phyloP scores from a whole-genome alignment of 208 protist species.

The Trypanosoma vivax region DNA sequence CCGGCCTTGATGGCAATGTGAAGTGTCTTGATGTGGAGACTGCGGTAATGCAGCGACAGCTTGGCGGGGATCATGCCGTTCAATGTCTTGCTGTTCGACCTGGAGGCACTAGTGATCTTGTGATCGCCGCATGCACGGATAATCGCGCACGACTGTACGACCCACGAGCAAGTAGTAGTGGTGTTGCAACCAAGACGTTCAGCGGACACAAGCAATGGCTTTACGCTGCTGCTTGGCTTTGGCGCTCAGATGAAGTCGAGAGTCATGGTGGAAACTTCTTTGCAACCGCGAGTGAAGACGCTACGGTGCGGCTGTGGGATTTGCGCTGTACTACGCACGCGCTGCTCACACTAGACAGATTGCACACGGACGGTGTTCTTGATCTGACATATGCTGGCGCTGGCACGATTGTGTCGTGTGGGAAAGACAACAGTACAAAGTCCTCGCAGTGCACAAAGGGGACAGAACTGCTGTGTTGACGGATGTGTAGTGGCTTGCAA shows the following conservation, averaged over 20 bases:
- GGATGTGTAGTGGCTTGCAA: neutral
- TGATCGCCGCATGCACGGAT: conserved; percentile 75
- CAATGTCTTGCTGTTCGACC: conserved; percentile 53
- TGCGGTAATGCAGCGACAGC: conserved; percentile 35
- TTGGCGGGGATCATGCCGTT: conserved; percentile 62
- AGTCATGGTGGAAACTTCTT: conserved; percentile 31
- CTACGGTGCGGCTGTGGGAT: conserved; percentile 69
- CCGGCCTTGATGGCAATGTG: conserved; percentile 67
- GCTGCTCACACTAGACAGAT: conserved; percentile 58
- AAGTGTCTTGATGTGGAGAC: conserved; percentile 55
- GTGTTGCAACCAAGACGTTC: conserved; percentile 52
- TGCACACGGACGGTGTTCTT: conserved; percentile 79
- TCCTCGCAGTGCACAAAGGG: conserved; percentile 43
- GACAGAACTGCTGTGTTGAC: conserved; percentile 4
- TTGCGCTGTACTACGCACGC: conserved; percentile 48
- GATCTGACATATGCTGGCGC: conserved; percentile 68
- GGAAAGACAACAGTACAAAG: conserved; percentile 78
- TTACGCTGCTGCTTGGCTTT: conserved; percentile 69
- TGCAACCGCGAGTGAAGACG: conserved; percentile 62
- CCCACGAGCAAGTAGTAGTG: conserved; percentile 31
- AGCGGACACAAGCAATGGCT: conserved; percentile 78
- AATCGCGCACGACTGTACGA: conserved; percentile 78
- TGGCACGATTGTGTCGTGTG: conserved; percentile 55
- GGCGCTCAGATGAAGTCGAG: conserved; percentile 39
- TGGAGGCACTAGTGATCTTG: conserved; percentile 34